Evolutionary conservation across 352 stramenopile species (phyloP).

Genomic region (Halophytophthora batemanensis): DNA sequence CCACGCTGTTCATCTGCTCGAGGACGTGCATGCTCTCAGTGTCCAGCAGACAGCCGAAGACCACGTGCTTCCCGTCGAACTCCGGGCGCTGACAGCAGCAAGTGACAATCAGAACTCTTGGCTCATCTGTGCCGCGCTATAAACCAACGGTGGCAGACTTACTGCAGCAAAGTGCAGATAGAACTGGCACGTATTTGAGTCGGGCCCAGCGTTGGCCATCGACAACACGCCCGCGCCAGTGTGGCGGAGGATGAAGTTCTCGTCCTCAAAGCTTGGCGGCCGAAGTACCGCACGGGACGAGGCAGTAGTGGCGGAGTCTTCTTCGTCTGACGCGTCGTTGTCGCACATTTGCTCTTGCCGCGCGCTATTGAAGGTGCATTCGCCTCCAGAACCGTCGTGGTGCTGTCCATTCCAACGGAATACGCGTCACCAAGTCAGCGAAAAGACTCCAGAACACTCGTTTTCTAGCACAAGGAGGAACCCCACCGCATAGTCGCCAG

Average conservation of each 20-base stretch:
- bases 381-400: slow-evolving; percentile 71
- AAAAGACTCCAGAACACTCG: too few relatives aligned
- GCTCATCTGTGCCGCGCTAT: too few relatives aligned
- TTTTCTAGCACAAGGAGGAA: too few relatives aligned
- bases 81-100: slow-evolving; percentile 24
- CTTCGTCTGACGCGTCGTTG: slow-evolving; percentile 3
- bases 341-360: not conserved
- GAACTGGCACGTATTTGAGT: slow-evolving; percentile 97
- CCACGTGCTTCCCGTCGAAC: slow-evolving; percentile 80
- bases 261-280: slow-evolving; percentile 81
- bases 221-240: slow-evolving; percentile 83
- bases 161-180: slow-evolving; percentile 85
- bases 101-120: not conserved
- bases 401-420: too few relatives aligned
- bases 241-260: slow-evolving; percentile 94
- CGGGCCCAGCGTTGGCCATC: slow-evolving; percentile 93
- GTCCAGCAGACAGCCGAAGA: slow-evolving; percentile 67
- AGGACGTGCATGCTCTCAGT: slow-evolving; percentile 44
- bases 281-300: slow-evolving; percentile 9
- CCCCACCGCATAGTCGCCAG: slow-evolving; percentile 90
- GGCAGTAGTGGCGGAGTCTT: slow-evolving; percentile 6
- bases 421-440: too few relatives aligned
- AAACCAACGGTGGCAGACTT: slow-evolving; percentile 2
- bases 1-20: slow-evolving; percentile 43
- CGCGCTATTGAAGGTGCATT: slow-evolving; percentile 80